These are phyloP conservation scores for Ustilago cynodontis DNA, from an alignment of 1,284 basidiomycete genomes.

Conservation along the genomic window DNA sequence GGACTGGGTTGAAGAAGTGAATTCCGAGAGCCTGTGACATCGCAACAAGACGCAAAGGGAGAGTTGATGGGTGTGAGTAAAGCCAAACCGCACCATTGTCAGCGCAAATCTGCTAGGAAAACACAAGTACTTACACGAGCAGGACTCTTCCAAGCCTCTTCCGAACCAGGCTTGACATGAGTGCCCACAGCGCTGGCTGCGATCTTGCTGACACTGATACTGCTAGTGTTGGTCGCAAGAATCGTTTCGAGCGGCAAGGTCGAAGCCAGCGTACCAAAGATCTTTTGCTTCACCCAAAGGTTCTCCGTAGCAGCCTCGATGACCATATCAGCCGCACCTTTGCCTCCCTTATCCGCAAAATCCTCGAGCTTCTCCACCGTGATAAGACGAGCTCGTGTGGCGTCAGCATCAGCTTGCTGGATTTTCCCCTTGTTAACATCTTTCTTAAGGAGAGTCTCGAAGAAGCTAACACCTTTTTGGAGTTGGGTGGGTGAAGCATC, in stretches of 20 bases:
- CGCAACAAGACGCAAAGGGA: background rate
- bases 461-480: slow-evolving; percentile 78
- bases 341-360: slow-evolving; percentile 41
- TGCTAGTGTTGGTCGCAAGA: slow-evolving; percentile 92
- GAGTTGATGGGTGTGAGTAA: background rate
- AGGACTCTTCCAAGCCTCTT: slow-evolving; percentile 53
- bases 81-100: too few relatives aligned
- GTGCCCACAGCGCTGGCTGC: slow-evolving; percentile 74
- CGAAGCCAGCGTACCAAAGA: slow-evolving; percentile 81
- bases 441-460: slow-evolving; percentile 81
- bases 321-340: slow-evolving; percentile 86
- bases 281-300: slow-evolving; percentile 80
- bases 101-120: too few relatives aligned
- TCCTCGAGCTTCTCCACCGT: slow-evolving; percentile 47
- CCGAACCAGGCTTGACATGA: slow-evolving; percentile 50
- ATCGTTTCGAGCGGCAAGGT: slow-evolving; percentile 81
- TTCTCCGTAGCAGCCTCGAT: slow-evolving; percentile 94
- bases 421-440: slow-evolving; percentile 87
- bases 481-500: slow-evolving; percentile 74
- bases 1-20: slow-evolving; percentile 90
- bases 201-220: slow-evolving; percentile 93
- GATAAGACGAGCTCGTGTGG: slow-evolving; percentile 73
- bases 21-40: slow-evolving; percentile 73
- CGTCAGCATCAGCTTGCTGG: slow-evolving; percentile 78
- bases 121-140: slow-evolving; percentile 33